These are phyloP conservation scores for Verticillium nonalfalfae DNA, from an alignment of 2,329 filamentous ascomycete genomes.

Conservation along the genomic window DNA sequence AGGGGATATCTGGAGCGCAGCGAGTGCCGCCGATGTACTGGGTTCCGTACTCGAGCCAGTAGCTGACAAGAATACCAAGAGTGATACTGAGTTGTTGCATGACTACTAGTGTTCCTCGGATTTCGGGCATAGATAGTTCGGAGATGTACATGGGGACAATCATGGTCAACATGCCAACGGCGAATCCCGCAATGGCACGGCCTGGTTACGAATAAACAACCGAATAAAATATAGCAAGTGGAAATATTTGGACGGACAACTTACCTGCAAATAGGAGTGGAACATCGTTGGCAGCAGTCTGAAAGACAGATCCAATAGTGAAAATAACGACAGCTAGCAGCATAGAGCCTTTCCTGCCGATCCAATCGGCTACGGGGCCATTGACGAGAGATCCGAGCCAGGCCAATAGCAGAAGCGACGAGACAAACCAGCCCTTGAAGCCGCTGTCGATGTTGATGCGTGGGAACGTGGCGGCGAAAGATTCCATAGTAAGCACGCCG, in stretches of 20 bases:
- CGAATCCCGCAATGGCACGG: slow-evolving; percentile 35
- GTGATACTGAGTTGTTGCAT: slow-evolving; percentile 35
- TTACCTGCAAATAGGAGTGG: slow-evolving; percentile 27
- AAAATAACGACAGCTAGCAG: slow-evolving; percentile 26
- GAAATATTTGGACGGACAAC: no score
- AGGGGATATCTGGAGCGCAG: slow-evolving; percentile 39
- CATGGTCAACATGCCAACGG: slow-evolving; percentile 32
- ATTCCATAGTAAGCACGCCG: slow-evolving; percentile 38
- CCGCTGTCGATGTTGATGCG: slow-evolving; percentile 32
- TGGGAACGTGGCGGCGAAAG: slow-evolving; percentile 24
- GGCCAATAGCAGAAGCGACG: slow-evolving; percentile 38
- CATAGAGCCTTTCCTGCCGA: slow-evolving; percentile 27
- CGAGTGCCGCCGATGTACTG: slow-evolving; percentile 34
- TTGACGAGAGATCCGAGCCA: slow-evolving; percentile 41
- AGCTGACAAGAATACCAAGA: slow-evolving; percentile 33
- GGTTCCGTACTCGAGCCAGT: slow-evolving; percentile 35
- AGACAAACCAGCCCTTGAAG: slow-evolving; percentile 48
- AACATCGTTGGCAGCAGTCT: slow-evolving; percentile 31
- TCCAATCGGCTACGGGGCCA: slow-evolving; percentile 27
- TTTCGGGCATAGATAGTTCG: slow-evolving; percentile 40
- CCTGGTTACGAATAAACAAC: slow-evolving; percentile 14
- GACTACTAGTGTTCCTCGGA: slow-evolving; percentile 40
- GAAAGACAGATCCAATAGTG: slow-evolving; percentile 34
- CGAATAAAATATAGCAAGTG: background rate
- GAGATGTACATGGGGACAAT: slow-evolving; percentile 38